Evolutionary conservation across 768 basidiomycete genomes (phyloP).

Genomic region (Pleurotus giganteus): DNA sequence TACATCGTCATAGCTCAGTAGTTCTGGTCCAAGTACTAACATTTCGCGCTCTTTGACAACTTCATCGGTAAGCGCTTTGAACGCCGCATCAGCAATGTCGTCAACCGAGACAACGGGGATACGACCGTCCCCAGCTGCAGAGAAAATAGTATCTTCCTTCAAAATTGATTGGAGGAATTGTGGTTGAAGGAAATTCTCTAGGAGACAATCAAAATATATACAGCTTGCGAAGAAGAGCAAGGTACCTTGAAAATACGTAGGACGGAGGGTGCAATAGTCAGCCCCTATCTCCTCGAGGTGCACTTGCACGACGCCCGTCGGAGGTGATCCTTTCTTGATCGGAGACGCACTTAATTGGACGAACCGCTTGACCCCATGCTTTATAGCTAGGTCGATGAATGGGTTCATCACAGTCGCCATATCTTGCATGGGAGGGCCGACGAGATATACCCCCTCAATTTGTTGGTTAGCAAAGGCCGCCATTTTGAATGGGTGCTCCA

Average conservation of each 20-base stretch:
- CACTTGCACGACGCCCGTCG: slow-evolving; percentile 30
- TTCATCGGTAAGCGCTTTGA: slow-evolving; percentile 23
- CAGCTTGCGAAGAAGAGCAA: not conserved
- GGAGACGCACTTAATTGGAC: slow-evolving; percentile 26
- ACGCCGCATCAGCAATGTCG: slow-evolving; percentile 31
- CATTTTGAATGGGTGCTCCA: slow-evolving; percentile 27
- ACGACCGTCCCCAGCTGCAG: slow-evolving; percentile 25
- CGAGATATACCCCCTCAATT: slow-evolving; percentile 31
- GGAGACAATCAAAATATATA: not conserved
- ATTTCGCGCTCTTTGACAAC: slow-evolving; percentile 24
- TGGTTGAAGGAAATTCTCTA: slow-evolving; percentile 29
- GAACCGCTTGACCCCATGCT: slow-evolving; percentile 32
- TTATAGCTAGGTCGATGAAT: slow-evolving; percentile 30
- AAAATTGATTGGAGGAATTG: slow-evolving; percentile 19
- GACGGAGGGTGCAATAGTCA: slow-evolving; percentile 32
- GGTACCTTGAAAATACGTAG: slow-evolving; percentile 37
- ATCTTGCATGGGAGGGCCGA: slow-evolving; percentile 22
- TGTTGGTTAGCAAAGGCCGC: slow-evolving; percentile 14
- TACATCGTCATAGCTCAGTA: slow-evolving; percentile 30
- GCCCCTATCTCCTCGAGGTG: slow-evolving; percentile 29
- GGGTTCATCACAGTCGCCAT: slow-evolving; percentile 18
- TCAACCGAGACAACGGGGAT: slow-evolving; percentile 28
- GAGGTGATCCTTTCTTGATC: slow-evolving; percentile 20
- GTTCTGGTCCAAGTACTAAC: slow-evolving; percentile 30
- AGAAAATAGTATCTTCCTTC: slow-evolving; percentile 22